These are phyloP conservation scores for Amaranthus hypochondriacus DNA, from an alignment of 148 eudicot genomes.

Conservation along the genomic window DNA sequence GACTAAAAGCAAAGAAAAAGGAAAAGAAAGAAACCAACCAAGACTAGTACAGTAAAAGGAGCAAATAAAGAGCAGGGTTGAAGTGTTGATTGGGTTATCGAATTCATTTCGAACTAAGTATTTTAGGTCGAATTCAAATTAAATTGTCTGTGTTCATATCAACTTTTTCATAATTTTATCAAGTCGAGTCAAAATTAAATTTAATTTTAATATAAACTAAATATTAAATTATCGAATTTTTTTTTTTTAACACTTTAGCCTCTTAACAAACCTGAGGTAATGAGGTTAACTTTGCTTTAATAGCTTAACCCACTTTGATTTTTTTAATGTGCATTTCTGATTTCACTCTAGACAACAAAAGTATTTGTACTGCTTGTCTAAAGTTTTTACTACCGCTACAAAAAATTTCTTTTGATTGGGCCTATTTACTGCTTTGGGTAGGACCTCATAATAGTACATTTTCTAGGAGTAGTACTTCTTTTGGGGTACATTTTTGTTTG, in stretches of 20 bases:
- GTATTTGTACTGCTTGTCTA: neutral
- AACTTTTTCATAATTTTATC: no score
- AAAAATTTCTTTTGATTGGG: neutral
- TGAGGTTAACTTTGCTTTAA: slow-evolving; percentile 13
- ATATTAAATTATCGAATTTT: no score
- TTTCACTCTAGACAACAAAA: slow-evolving; percentile 5
- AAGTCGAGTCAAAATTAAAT: no score
- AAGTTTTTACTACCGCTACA: neutral
- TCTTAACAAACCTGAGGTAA: neutral
- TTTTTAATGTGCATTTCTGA: neutral
- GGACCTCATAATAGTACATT: neutral
- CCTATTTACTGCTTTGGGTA: neutral
- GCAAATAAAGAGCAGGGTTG: neutral
- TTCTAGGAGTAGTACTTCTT: no score
- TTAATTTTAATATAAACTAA: no score
- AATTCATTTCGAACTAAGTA: no score
- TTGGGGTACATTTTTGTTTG: no score
- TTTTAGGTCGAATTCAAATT: no score
- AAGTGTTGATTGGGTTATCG: no score
- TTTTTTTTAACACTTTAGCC: neutral
- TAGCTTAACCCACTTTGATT: neutral
- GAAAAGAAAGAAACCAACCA: neutral
- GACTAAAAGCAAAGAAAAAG: slow-evolving; percentile 19
- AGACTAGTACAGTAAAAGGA: slow-evolving; percentile 32
- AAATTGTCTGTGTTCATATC: no score